Evolutionary conservation across 495 filamentous ascomycete species (phyloP).

Genomic region (Trichoderma asperelloides): DNA sequence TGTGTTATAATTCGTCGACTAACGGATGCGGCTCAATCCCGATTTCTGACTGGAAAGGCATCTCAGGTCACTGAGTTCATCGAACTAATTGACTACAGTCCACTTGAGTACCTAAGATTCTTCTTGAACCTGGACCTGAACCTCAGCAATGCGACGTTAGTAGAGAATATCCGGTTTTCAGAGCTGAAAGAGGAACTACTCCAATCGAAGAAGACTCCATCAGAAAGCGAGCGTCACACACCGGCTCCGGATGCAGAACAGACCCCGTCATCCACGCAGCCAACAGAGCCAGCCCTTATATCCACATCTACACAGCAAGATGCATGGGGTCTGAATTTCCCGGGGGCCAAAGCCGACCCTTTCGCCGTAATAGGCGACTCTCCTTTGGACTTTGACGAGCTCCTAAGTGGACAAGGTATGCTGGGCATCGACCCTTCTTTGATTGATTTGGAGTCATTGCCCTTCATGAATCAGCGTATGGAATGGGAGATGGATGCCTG

Average conservation of each 20-base stretch:
- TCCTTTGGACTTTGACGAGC: neutral
- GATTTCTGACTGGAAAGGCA: neutral
- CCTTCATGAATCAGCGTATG: neutral
- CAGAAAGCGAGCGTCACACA: neutral
- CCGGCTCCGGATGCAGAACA: neutral
- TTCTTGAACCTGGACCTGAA: neutral
- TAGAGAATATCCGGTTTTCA: neutral
- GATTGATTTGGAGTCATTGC: neutral
- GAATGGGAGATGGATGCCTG: conserved; percentile 7
- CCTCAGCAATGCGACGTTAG: neutral
- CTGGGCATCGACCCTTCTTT: neutral
- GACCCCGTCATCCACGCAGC: neutral
- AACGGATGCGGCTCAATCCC: neutral
- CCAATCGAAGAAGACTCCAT: neutral
- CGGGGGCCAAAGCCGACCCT: neutral
- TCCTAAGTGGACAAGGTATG: neutral
- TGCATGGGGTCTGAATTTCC: neutral
- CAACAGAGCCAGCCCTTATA: neutral
- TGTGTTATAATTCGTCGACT: neutral
- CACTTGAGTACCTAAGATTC: neutral
- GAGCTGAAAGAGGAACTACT: neutral
- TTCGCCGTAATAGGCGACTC: neutral
- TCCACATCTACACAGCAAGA: neutral
- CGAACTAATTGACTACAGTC: neutral
- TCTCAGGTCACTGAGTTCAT: conserved; percentile 1